Base-by-base conservation (phyloP, 1,284 basidiomycete genomes). In the Sanghuangporus weigelae region DNA sequence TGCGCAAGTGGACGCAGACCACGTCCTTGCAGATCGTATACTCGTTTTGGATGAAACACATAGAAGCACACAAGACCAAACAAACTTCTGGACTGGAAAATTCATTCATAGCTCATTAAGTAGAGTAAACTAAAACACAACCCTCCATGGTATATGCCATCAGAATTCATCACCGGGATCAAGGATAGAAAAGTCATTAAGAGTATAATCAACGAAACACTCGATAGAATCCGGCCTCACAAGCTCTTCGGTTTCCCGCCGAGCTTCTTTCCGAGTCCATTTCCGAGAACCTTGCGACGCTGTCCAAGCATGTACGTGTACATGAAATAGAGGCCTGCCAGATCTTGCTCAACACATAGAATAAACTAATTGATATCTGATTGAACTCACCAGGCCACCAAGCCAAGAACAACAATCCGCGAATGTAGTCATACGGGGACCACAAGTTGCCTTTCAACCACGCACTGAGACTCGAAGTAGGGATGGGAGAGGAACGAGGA, bases 261-360 rank as follows among this genome's bases (percentile, higher is more conserved):
- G 11, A 73, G 67, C 59, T 70, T 73, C 23, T 62, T 63, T 1
- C 69, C 64, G 49, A 67, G 68, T 39, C 74, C 71, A 7, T 69
- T 71, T 3, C 87, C 86, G 60, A 95, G 78, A 2, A 93, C 85
- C 77, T 90, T 94, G 67, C 85, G 81, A 61, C 95, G 81, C 74
- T 95, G 93, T 65, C 78, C 81, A 59, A 95, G 87, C 95, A 97
- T 97, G 76, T 97, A 84, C 11, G 87, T 89, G 77, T 93, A 95
- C 81, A 97, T 84, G 66, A 92, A 79, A 73, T 94, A 96, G 60
- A 97, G 78, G 5, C 86, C 92, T 93, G 68, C 10, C 6, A 14
- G 31, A 14, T 31, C 31, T 35, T 19, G 49, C 21, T 46, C 35
- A 39, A 31, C 38, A 56, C 16, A 26, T 46, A n/a, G 11, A 46